A percentile compares a stretch with the other conserved stretches of the same genome.
Conservation (phyloP, 805 yeast species). For the Cyberlindnera euphorbiae region DNA sequence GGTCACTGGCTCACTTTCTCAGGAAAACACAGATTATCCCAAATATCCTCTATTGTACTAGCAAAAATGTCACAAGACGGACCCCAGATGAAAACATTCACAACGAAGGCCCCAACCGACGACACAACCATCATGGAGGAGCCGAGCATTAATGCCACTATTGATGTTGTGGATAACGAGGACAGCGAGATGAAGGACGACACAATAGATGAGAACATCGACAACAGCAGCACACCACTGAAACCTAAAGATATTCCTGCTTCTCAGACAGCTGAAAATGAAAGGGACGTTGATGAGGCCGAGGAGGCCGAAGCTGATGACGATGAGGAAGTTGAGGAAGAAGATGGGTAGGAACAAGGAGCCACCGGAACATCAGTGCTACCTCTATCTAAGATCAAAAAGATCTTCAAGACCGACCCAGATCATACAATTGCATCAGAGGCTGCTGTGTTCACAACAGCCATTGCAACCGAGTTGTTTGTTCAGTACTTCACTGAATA, state of each 20-base stretch:
- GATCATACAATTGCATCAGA: constrained; percentile 64
- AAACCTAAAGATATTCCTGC: no score
- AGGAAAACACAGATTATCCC: no score
- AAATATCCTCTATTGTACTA: no score
- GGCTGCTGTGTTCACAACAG: constrained; percentile 68
- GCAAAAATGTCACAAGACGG: constrained; percentile 11
- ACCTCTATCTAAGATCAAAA: constrained; percentile 66
- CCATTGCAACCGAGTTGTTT: constrained; percentile 75
- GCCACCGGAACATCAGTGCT: constrained; percentile 34
- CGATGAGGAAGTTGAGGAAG: constrained; percentile 9
- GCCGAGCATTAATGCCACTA: constrained; percentile 11
- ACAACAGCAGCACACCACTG: constrained; percentile 8
- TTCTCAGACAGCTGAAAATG: no score
- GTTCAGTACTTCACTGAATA: constrained; percentile 67
- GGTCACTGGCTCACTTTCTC: no score
- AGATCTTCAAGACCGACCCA: constrained; percentile 71
- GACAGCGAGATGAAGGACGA: constrained; percentile 9
- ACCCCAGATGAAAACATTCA: constrained; percentile 23
- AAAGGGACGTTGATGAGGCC: not conserved
- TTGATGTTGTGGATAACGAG: constrained; percentile 11
- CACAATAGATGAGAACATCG: constrained; percentile 7
- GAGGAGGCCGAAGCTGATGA: constrained; percentile 6
- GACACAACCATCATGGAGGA: constrained; percentile 18
- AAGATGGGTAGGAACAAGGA: constrained; percentile 26
- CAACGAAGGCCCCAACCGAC: constrained; percentile 1